Base-by-base conservation (phyloP, 1,139 yeast species). In the Hansenula lynferdii region DNA sequence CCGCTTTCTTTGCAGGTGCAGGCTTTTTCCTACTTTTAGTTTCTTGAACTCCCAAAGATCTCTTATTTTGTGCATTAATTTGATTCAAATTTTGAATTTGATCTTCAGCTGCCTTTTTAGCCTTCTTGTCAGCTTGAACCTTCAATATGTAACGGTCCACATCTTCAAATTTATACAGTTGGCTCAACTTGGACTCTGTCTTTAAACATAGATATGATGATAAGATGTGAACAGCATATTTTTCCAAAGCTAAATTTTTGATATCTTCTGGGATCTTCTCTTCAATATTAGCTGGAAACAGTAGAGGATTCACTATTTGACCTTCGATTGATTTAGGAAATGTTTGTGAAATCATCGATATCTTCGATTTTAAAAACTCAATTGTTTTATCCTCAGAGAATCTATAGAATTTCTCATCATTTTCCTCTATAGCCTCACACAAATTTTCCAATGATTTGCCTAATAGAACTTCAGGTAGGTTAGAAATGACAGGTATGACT, bases 1-100 rank as follows among this genome's bases (percentile, higher is more conserved):
- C 56, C 2, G 79, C 77, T 4, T 83, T 84, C 48, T 67, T 72
- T 1, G 77, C 78, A 5, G 65, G 65, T 0, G 73, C 71, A 0
- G 73, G 75, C 44, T 70, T 74, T 35, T 61, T 60, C 38, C 34
- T 21, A 31, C 20, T 31, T 56, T 58, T 39, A 52, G 41, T 47
- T 8, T 26, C 21, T n/a, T 16, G 16, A 21, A 42, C 38, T 3
- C 22, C 37, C 43, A 39, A 35, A 45, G 61, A 14, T 61, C 57
- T 30, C 54, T 49, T 53, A 45, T 47, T 58, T 21, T 34, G 36
- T 3, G 45, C 42, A 34, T 48, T 53, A 9, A 40, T 22, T 15
- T 47, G 50, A 39, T 58, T 68, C 60, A 70, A 42, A 46, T 62
- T 47, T 38, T 49, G 47, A 43, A 53, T 48, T 38, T 57, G 62